Evolutionary conservation across 352 stramenopile species (phyloP).

Genomic region (Phytopythium litorale): DNA sequence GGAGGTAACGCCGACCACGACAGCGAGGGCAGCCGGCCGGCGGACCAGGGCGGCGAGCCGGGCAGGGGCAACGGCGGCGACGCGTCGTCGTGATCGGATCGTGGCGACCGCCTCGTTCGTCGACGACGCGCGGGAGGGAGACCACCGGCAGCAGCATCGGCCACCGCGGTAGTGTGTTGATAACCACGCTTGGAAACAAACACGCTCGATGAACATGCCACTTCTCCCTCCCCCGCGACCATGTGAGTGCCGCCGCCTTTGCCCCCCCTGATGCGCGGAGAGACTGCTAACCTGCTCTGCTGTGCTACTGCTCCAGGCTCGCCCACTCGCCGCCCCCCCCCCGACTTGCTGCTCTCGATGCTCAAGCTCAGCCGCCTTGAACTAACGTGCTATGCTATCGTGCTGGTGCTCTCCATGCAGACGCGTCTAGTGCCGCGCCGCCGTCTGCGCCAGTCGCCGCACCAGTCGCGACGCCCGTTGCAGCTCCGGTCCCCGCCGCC

Average conservation of each 20-base stretch:
- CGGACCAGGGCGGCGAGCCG: slow-evolving; percentile 11
- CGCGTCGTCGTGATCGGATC: slow-evolving; percentile 43
- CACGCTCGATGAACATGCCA: slow-evolving; percentile 2
- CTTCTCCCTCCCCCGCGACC: slow-evolving; percentile 4
- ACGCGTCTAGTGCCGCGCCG: neutral
- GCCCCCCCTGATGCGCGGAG: neutral
- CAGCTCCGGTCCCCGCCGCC: slow-evolving; percentile 10
- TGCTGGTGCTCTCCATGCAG: neutral
- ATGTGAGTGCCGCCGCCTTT: slow-evolving; percentile 4
- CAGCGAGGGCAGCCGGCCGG: slow-evolving; percentile 10
- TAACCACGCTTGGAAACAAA: slow-evolving; percentile 3
- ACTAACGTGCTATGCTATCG: neutral
- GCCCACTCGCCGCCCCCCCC: neutral
- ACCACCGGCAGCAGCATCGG: neutral
- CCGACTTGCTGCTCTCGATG: neutral
- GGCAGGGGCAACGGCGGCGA: slow-evolving; percentile 40
- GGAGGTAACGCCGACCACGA: slow-evolving; percentile 49
- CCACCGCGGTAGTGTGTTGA: slow-evolving; percentile 5
- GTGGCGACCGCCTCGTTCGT: neutral
- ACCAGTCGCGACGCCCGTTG: slow-evolving; percentile 7
- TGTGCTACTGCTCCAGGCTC: neutral
- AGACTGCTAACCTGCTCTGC: neutral
- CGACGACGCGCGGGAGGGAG: neutral
- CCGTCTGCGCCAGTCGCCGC: slow-evolving; percentile 9
- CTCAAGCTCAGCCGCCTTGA: neutral